Base-by-base conservation (phyloP, 805 yeast species). In the Nakazawaea siamensis region DNA sequence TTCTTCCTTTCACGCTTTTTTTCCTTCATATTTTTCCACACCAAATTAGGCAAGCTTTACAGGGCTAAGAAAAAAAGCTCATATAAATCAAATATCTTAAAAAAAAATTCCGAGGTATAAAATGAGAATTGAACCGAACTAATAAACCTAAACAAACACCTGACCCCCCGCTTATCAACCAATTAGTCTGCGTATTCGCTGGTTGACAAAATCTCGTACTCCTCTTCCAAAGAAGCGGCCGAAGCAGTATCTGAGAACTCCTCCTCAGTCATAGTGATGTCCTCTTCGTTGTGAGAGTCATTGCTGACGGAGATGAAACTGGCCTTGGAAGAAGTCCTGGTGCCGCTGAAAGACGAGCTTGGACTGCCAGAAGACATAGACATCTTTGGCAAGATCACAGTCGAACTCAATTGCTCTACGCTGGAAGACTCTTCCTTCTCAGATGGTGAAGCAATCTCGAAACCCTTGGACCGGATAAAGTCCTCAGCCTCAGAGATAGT, bases 341-440 rank as follows among this genome's bases (percentile, higher is more conserved):
- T n/a, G n/a, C n/a, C n/a, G n/a, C n/a, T n/a, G 12, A 25, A 6
- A 29, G 38, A 23, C 10, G 27, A 24, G 27, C 27, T 24, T 6
- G n/a, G 14, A 18, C 17, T 11, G 23, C 14, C 28, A 21, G 18
- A 12, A n/a, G 14, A 14, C 17, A 27, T 24, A 18, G 36, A 24
- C 16, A 37, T 20, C 16, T 33, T 37, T 15, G 40, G 40, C n/a
- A 37, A 33, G n/a, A 33, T 21, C 15, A 37, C 28, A 2, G 40
- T 33, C 8, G 40, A 32, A 15, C 24, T 37, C 28, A 37, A 19
- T 15, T 25, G 16, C 14, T 20, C 16, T 12, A 6, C 11, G n/a
- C 18, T 24, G 21, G 14, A 17, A 24, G 21, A 31, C 7, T 21
- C 6, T 32, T 30, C n/a, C n/a, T n/a, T n/a, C 10, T 7, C 10